These are phyloP conservation scores for Phylloboletellus chloephorus DNA, from an alignment of 1,284 basidiomycete species.

Conservation along the genomic window DNA sequence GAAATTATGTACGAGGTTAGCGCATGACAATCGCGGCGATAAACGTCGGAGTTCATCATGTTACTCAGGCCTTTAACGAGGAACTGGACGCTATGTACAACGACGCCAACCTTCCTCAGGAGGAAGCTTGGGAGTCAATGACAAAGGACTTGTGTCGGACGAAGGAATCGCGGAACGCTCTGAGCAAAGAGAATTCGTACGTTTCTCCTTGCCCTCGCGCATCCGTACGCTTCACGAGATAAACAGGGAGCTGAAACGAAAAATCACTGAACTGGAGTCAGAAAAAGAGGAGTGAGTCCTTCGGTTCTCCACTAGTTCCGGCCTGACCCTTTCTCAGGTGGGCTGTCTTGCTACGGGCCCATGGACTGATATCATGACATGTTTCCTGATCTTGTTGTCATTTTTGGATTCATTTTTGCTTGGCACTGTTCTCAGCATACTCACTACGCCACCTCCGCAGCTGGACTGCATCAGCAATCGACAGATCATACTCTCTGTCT, in stretches of 20 bases:
- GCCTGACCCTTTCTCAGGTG: conserved; percentile 43
- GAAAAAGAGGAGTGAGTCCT: conserved; percentile 72
- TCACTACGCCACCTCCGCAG: conserved; percentile 18
- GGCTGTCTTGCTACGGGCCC: conserved; percentile 56
- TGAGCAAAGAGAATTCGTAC: conserved; percentile 74
- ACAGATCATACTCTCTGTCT: conserved; percentile 41
- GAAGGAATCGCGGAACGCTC: conserved; percentile 69
- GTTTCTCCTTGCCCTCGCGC: conserved; percentile 26
- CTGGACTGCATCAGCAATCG: conserved; percentile 29
- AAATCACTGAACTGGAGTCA: conserved; percentile 64
- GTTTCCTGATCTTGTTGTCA: conserved; percentile 20
- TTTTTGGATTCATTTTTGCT: conserved; percentile 19
- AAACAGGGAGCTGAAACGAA: conserved; percentile 61
- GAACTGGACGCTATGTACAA: conserved; percentile 87
- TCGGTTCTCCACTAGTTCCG: conserved; percentile 7
- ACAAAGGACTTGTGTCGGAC: conserved; percentile 64
- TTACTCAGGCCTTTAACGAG: conserved; percentile 78
- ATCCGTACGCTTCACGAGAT: conserved; percentile 8
- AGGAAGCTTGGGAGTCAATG: conserved; percentile 75
- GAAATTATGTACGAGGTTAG: conserved; percentile 86
- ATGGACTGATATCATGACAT: conserved; percentile 37
- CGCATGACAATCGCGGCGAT: conserved; percentile 3
- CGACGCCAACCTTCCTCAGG: conserved; percentile 69
- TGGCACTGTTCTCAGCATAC: conserved; percentile 25
- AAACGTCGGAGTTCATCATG: conserved; percentile 11